These are phyloP conservation scores for Penicillium sp. DNA, from an alignment of 2,329 filamentous ascomycete genomes.

Conservation along the genomic window DNA sequence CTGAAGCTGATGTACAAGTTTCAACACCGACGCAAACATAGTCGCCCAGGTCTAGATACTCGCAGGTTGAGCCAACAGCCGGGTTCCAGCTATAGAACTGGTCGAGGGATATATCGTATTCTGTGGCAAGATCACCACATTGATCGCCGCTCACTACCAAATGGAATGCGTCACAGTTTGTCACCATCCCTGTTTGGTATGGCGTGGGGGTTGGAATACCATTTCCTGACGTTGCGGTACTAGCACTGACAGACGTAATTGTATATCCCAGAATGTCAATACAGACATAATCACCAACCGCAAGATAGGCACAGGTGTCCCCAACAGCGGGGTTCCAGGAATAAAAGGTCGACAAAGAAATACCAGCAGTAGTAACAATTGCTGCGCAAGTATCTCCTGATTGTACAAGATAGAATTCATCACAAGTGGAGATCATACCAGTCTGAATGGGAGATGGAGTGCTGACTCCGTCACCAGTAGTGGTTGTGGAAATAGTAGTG, in stretches of 20 bases:
- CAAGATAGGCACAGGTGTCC: neutral
- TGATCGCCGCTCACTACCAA: neutral
- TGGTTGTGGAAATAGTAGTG: neutral
- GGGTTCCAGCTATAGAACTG: conserved; percentile 22
- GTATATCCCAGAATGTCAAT: neutral
- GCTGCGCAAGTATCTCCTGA: neutral
- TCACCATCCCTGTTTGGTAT: neutral
- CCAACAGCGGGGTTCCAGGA: neutral
- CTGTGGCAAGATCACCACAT: neutral
- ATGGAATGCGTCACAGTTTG: neutral
- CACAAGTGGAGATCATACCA: neutral
- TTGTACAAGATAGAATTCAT: neutral
- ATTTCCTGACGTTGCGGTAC: neutral
- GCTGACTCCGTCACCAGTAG: neutral
- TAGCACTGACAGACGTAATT: too few relatives aligned
- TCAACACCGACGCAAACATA: neutral
- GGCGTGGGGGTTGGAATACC: neutral
- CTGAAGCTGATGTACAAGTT: neutral
- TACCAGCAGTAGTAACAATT: neutral
- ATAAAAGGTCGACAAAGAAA: neutral
- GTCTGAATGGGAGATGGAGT: neutral
- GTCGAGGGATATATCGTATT: neutral
- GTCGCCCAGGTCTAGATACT: neutral
- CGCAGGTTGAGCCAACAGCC: conserved; percentile 21
- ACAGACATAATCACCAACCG: neutral